Base-by-base conservation (phyloP, 2,329 filamentous ascomycete genomes). In the Xylaria sp. region DNA sequence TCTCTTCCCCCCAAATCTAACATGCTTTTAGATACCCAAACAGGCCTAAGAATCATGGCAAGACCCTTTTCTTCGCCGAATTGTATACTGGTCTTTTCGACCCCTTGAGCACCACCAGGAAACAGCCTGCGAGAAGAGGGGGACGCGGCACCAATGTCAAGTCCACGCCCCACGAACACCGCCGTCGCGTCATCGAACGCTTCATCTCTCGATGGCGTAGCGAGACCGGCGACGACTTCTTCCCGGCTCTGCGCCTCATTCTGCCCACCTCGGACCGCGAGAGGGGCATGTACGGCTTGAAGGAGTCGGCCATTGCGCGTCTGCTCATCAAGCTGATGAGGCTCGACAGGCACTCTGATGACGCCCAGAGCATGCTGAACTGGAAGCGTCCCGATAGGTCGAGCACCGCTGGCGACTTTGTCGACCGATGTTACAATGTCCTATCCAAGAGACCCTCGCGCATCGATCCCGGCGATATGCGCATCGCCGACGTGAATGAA, bases 221-320 rank as follows among this genome's bases (percentile, higher is more conserved):
- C 59, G 89, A 97, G 64, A 94, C 97, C 21, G 95, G 95, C 25
- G 81, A 92, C 69, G 95, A 99, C 76, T 92, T 99, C 71, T 98
- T 95, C 73, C 95, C 95, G 0, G 94, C 92, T 1, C 85, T 99
- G 76, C 89, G 95, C 19, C 84, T 99, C 49, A 97, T 98, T 60
- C 83, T 97, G 3, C 94, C 94, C 0, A 92, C 96, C 71, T 96
- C 96, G 74, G 95, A 99, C 73, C 87, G 93, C 40, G 93, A 98
- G 72, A 87, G 95, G 50, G 90, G 91, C 17, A 93, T 97, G 81
- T 99, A 98, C 72, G 92, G 94, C 0, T 82, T 99, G 42, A 98
- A 98, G 74, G 95, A 99, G 79, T 94, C 90, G 74, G 87, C 89
- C 4, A 93, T 99, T 63, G 94, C 90, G 9, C 97, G 93, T 74